These are phyloP conservation scores for Ceratocystis colombiana DNA, from an alignment of 2,329 filamentous ascomycete species.

Conservation along the genomic window DNA sequence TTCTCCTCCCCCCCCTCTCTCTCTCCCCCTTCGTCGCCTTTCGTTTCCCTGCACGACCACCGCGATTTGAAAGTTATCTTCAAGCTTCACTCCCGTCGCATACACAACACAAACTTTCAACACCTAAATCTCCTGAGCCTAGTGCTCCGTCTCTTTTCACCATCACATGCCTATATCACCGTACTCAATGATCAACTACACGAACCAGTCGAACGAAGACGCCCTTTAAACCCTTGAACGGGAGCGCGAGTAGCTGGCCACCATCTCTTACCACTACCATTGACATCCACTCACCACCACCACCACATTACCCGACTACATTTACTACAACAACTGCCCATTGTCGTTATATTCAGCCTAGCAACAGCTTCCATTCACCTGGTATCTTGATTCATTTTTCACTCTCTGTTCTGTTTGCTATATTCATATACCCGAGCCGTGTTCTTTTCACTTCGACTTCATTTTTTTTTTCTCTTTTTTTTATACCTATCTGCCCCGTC, in stretches of 20 bases:
- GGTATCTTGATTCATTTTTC: constrained; percentile 7
- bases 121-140: constrained; percentile 35
- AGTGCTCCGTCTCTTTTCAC: constrained; percentile 35
- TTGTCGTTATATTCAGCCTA: constrained; percentile 1
- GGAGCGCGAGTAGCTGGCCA: constrained; percentile 45
- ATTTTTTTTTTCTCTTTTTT: neutral
- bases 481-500: neutral
- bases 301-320: neutral
- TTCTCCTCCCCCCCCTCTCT: neutral
- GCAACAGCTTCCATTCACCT: neutral
- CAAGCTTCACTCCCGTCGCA: neutral
- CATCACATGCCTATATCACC: constrained; percentile 24
- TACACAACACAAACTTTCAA: constrained; percentile 16
- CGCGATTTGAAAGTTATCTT: constrained; percentile 6
- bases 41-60: constrained; percentile 12
- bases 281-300: neutral
- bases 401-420: constrained; percentile 2
- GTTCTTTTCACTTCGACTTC: neutral
- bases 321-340: neutral
- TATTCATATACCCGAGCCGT: constrained; percentile 13
- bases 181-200: constrained; percentile 44
- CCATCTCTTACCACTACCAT: neutral
- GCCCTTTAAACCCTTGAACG: constrained; percentile 59
- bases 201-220: constrained; percentile 45
- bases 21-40: neutral